A percentile compares a stretch with the other conserved stretches of the same genome.
These are phyloP conservation scores for Aegilops longissima DNA, from an alignment of 176 grass and related monocot genomes.

Conservation along the genomic window DNA sequence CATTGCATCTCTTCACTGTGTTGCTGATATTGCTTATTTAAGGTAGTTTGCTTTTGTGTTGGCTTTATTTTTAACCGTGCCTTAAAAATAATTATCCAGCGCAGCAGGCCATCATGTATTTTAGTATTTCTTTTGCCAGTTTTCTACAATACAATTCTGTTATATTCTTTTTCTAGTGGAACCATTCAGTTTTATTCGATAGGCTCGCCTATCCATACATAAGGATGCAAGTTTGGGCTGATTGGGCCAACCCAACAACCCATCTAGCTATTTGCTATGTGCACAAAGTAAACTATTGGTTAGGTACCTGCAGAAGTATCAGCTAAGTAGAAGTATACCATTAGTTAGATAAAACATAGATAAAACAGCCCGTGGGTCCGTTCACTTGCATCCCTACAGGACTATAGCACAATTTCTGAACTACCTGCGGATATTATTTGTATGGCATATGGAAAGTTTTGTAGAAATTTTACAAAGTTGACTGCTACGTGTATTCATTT, in stretches of 20 bases:
- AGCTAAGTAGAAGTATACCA: background rate
- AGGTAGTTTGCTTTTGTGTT: background rate
- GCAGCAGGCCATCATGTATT: background rate
- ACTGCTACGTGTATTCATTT: background rate
- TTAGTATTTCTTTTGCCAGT: background rate
- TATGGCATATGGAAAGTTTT: background rate
- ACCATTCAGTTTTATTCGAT: background rate
- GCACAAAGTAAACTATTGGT: background rate
- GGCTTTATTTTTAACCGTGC: constrained; percentile 5
- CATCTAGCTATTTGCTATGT: background rate
- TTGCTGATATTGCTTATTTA: background rate
- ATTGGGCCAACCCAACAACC: constrained; percentile 1
- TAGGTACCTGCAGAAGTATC: background rate
- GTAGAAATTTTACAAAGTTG: background rate
- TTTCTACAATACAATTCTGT: background rate
- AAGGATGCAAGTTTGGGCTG: constrained; percentile 5
- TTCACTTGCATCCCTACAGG: background rate
- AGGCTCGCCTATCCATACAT: background rate
- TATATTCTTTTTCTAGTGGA: background rate
- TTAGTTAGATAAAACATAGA: background rate
- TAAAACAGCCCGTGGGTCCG: background rate
- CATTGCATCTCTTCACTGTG: background rate
- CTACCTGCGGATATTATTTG: background rate
- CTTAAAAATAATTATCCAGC: background rate
- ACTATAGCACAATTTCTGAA: background rate